Evolutionary conservation across 1,284 basidiomycete species (phyloP).

Genomic region (Pseudozyma tsukubaensis): DNA sequence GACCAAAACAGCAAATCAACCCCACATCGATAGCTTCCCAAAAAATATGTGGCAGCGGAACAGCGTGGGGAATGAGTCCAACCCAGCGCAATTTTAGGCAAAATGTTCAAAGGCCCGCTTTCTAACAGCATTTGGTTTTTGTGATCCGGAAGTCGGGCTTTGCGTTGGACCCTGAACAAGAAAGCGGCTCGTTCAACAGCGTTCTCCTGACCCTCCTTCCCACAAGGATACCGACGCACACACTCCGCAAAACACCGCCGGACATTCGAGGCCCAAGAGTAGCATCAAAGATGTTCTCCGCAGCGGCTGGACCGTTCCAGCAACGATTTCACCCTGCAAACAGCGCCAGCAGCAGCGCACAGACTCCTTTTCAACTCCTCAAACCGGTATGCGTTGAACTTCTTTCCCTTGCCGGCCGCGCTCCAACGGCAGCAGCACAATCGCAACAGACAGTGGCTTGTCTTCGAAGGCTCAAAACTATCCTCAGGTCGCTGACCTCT

Average conservation of each 20-base stretch:
- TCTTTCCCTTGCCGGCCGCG: slow-evolving; percentile 29
- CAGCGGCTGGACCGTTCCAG: slow-evolving; percentile 25
- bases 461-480: slow-evolving; percentile 22
- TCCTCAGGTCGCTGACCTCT: slow-evolving; percentile 4
- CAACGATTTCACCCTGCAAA: not conserved
- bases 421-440: not conserved
- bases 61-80: too few species aligned
- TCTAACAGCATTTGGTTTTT: not conserved
- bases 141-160: not conserved
- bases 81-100: too few species aligned
- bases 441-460: slow-evolving; percentile 16
- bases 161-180: not conserved
- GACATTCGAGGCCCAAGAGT: not conserved
- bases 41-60: too few species aligned
- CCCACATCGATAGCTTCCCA: too few species aligned
- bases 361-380: slow-evolving; percentile 43
- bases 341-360: not conserved
- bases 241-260: not conserved
- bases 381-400: slow-evolving; percentile 60
- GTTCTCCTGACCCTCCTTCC: too few species aligned
- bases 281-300: slow-evolving; percentile 20
- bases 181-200: too few species aligned
- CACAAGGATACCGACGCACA: not conserved
- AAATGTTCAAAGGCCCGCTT: too few species aligned
- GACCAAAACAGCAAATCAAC: too few species aligned